These are phyloP conservation scores for Lycium ferocissimum DNA, from an alignment of 257 asterid species.

Conservation along the genomic window DNA sequence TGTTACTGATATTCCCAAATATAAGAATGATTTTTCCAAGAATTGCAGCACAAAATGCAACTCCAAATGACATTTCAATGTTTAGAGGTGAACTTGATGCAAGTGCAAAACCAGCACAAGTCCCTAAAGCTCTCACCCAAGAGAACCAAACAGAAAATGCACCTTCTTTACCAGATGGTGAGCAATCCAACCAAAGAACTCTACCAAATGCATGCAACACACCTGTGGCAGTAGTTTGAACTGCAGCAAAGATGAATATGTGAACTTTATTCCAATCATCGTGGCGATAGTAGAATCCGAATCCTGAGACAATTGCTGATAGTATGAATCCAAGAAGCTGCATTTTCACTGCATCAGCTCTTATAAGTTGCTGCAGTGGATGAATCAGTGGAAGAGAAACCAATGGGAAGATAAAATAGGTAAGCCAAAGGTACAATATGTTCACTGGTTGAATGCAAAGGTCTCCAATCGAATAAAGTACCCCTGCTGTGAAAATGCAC, in stretches of 20 bases:
- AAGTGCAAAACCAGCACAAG: conserved; percentile 75
- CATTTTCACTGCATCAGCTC: conserved; percentile 84
- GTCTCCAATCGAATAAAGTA: conserved; percentile 69
- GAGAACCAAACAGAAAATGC: conserved; percentile 88
- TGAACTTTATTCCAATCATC: conserved; percentile 57
- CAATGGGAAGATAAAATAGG: conserved; percentile 77
- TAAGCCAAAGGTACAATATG: conserved; percentile 62
- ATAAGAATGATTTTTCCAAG: conserved; percentile 66
- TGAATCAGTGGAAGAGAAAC: conserved; percentile 72
- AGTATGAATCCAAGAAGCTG: conserved; percentile 81
- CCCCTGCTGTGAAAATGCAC: conserved; percentile 71
- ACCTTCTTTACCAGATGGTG: conserved; percentile 92
- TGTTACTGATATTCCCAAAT: conserved; percentile 80
- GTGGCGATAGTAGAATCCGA: conserved; percentile 68
- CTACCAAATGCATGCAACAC: conserved; percentile 79
- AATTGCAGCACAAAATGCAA: conserved; percentile 60
- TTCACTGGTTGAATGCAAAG: conserved; percentile 54
- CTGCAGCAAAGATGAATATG: conserved; percentile 65
- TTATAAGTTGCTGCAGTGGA: conserved; percentile 66
- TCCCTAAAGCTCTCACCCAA: conserved; percentile 70
- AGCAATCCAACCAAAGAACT: conserved; percentile 78
- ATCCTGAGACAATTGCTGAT: conserved; percentile 71
- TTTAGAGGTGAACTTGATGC: conserved; percentile 67
- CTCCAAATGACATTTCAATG: conserved; percentile 64
- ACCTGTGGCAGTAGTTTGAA: conserved; percentile 79